Percentiles rank a stretch among this genome's conserved stretches.
These are phyloP conservation scores for Sporothrix globosa DNA, from an alignment of 2,329 filamentous ascomycete genomes.

Conservation along the genomic window DNA sequence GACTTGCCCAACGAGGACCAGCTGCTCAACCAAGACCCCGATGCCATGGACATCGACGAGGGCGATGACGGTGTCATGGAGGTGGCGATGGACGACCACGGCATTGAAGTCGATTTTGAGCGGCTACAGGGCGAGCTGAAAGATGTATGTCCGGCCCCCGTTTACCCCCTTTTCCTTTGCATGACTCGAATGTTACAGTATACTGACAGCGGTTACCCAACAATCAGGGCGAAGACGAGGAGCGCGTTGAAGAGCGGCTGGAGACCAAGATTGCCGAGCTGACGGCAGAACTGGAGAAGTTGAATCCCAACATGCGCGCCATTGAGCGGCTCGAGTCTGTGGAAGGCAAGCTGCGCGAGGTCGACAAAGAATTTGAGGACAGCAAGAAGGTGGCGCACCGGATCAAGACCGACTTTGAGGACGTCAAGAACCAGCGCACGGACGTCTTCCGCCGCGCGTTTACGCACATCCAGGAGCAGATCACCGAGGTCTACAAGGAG, in stretches of 20 bases:
- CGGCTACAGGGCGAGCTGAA: conserved; percentile 80
- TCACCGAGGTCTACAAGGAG: conserved; percentile 91
- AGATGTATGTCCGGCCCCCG: conserved; percentile 57
- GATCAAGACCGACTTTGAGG: conserved; percentile 62
- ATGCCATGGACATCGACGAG: conserved; percentile 92
- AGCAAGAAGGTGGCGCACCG: conserved; percentile 71
- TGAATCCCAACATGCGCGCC: conserved; percentile 95
- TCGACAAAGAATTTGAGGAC: conserved; percentile 87
- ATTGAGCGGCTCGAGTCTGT: conserved; percentile 88
- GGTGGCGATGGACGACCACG: conserved; percentile 80
- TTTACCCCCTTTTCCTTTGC: too few relatives aligned
- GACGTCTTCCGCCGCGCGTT: conserved; percentile 96
- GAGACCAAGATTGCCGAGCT: conserved; percentile 77
- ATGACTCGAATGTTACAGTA: not conserved
- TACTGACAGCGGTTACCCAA: not conserved
- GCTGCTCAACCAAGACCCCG: conserved; percentile 73
- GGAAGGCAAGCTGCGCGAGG: conserved; percentile 77
- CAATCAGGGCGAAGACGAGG: conserved; percentile 47
- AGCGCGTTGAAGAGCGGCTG: conserved; percentile 73
- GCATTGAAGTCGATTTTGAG: conserved; percentile 86
- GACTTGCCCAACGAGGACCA: conserved; percentile 85
- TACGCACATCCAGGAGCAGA: conserved; percentile 91
- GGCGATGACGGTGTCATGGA: conserved; percentile 63
- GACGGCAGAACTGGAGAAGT: conserved; percentile 81
- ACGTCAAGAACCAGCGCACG: conserved; percentile 78